Evolutionary conservation across 108 stramenopile species (phyloP).

Genomic region (Cyclotella sp.): DNA sequence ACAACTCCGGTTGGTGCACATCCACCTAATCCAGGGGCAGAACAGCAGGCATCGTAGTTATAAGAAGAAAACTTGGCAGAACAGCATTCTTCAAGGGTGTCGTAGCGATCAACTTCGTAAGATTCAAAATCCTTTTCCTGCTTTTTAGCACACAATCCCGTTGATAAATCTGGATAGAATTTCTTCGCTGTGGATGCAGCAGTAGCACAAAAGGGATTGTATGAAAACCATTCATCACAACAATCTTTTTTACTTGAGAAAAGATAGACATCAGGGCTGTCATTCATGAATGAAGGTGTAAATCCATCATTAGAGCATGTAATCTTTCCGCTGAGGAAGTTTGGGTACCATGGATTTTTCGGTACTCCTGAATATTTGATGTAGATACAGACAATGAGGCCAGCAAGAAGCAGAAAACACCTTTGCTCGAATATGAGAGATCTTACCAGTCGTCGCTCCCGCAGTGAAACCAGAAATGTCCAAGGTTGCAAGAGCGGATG

Average conservation of each 20-base stretch:
- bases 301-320: conserved; percentile 24
- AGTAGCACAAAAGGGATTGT: not conserved
- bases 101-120: conserved; percentile 8
- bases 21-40: conserved; percentile 4
- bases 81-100: conserved; percentile 37
- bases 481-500: conserved; percentile 8
- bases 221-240: conserved; percentile 21
- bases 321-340: not conserved
- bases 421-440: no score
- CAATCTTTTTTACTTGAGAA: conserved; percentile 12
- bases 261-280: not conserved
- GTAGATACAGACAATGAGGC: no score
- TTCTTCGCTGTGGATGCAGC: not conserved
- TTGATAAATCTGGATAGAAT: conserved; percentile 20
- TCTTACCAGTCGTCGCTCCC: conserved; percentile 18
- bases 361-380: no score
- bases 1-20: not conserved
- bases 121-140: conserved; percentile 6
- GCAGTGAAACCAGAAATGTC: conserved; percentile 15
- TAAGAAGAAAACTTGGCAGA: conserved; percentile 5
- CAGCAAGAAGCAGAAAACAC: no score
- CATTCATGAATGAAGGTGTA: conserved; percentile 16
- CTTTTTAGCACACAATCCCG: conserved; percentile 1
- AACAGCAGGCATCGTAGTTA: conserved; percentile 11
- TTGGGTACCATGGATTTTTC: conserved; percentile 15